Conservation (phyloP, 805 yeast genomes). For the Starmerella etchellsii region DNA sequence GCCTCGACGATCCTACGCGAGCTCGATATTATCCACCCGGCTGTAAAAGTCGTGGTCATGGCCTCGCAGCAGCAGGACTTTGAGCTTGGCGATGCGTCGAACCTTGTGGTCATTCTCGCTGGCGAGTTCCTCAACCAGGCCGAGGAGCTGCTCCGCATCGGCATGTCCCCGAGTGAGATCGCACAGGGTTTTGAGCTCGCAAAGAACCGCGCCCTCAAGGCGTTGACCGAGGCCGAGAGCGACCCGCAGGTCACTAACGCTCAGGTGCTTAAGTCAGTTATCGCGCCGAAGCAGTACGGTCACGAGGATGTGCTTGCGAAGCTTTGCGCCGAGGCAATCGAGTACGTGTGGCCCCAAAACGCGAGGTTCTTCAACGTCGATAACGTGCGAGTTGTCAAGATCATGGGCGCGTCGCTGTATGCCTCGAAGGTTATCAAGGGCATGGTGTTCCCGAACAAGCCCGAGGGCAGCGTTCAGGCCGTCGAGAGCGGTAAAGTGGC, state of each 20-base stretch:
- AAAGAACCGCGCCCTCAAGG: conserved; percentile 54
- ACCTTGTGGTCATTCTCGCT: conserved; percentile 79
- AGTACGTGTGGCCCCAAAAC: conserved; percentile 61
- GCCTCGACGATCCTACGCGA: conserved; percentile 97
- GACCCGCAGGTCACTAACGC: conserved; percentile 34
- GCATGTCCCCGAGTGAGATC: conserved; percentile 83
- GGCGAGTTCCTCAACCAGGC: conserved; percentile 83
- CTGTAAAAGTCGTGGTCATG: conserved; percentile 90
- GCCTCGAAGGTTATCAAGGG: conserved; percentile 79
- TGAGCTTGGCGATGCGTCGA: conserved; percentile 96
- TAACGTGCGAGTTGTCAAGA: conserved; percentile 86
- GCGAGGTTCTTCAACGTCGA: conserved; percentile 65
- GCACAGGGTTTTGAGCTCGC: conserved; percentile 88
- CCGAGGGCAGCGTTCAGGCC: conserved; percentile 79
- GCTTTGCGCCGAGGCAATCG: conserved; percentile 74
- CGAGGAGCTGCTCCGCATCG: conserved; percentile 70
- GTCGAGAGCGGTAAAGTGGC: conserved; percentile 60
- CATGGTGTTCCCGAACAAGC: conserved; percentile 95
- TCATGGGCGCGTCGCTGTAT: conserved; percentile 77
- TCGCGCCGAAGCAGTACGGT: conserved; percentile 89
- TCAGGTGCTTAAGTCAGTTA: conserved; percentile 33
- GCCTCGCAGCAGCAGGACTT: conserved; percentile 93
- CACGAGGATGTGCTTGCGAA: conserved; percentile 63
- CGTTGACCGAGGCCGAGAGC: conserved; percentile 41
- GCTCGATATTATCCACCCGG: conserved; percentile 91